A percentile compares a stretch with the other conserved stretches of the same genome.
Evolutionary conservation across 768 basidiomycete species (phyloP).

Genomic region (Auriscalpium orientale): DNA sequence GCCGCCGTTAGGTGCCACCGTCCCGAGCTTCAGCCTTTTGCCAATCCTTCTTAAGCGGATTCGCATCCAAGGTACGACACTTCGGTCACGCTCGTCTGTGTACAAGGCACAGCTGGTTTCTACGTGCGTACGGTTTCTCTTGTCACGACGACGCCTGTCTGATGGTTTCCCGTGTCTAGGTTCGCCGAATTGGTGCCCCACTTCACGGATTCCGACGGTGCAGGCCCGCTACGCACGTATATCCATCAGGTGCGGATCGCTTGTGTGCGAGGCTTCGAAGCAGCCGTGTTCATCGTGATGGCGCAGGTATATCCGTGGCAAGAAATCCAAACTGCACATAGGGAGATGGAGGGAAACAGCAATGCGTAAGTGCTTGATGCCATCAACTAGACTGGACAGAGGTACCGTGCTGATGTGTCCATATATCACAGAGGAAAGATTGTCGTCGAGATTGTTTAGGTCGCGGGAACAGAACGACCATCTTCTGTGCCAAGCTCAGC

Average conservation of each 20-base stretch:
- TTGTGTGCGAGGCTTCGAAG: not conserved
- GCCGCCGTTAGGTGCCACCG: slow-evolving; percentile 37
- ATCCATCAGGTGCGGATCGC: slow-evolving; percentile 60
- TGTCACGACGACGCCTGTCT: not conserved
- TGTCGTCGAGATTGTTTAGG: slow-evolving; percentile 17
- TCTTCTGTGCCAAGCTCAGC: no score
- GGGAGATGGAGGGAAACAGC: slow-evolving; percentile 75
- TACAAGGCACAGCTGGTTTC: slow-evolving; percentile 73
- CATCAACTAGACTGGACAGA: not conserved
- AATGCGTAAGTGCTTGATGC: slow-evolving; percentile 32
- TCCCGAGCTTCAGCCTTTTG: slow-evolving; percentile 46
- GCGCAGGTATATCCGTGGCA: slow-evolving; percentile 71
- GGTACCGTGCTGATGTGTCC: not conserved
- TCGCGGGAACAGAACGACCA: no score
- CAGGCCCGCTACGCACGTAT: slow-evolving; percentile 60
- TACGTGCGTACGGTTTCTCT: slow-evolving; percentile 30
- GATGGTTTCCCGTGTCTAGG: slow-evolving; percentile 20
- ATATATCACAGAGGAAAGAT: slow-evolving; percentile 18
- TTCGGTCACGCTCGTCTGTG: slow-evolving; percentile 62
- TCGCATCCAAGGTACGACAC: slow-evolving; percentile 80
- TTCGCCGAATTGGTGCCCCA: slow-evolving; percentile 47
- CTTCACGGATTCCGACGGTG: slow-evolving; percentile 50
- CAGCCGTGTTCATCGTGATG: not conserved
- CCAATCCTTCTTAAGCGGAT: slow-evolving; percentile 80
- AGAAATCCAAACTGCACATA: slow-evolving; percentile 71